Evolutionary conservation across 345 rosid species (phyloP).

Genomic region (Eucalyptus pumila): DNA sequence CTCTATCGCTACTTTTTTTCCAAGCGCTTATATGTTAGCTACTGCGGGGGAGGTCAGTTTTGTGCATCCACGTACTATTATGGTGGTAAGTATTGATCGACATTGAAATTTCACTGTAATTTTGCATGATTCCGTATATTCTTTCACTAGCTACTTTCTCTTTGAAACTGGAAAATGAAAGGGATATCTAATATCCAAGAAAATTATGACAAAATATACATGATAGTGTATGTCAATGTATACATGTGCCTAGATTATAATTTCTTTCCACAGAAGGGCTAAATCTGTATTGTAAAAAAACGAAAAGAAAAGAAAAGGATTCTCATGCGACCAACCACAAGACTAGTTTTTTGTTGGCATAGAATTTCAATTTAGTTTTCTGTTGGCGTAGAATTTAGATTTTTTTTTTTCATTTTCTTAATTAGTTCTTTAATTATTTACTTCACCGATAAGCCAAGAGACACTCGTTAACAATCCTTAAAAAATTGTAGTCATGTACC

Average conservation of each 20-base stretch:
- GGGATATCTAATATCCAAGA: background rate
- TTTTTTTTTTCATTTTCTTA: background rate
- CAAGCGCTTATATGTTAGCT: fast-evolving
- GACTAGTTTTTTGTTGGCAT: background rate
- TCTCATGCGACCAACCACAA: background rate
- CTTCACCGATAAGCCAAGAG: background rate
- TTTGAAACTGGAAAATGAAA: background rate
- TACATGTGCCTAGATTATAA: background rate
- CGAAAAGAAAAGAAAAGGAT: background rate
- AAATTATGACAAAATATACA: background rate
- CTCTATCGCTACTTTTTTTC: fast-evolving
- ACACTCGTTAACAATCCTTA: background rate
- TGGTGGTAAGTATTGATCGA: background rate
- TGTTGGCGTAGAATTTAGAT: background rate
- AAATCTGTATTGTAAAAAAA: fast-evolving
- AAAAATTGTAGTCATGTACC: background rate
- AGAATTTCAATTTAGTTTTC: background rate
- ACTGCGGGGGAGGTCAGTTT: background rate
- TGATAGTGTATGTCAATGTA: fast-evolving
- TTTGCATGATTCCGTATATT: background rate
- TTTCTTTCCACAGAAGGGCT: background rate
- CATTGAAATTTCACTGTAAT: background rate
- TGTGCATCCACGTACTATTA: fast-evolving
- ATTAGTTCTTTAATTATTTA: background rate
- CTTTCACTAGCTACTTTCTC: background rate